phyloP scores from a whole-genome alignment of 495 filamentous ascomycete species.

The Trichoderma gamsii region DNA sequence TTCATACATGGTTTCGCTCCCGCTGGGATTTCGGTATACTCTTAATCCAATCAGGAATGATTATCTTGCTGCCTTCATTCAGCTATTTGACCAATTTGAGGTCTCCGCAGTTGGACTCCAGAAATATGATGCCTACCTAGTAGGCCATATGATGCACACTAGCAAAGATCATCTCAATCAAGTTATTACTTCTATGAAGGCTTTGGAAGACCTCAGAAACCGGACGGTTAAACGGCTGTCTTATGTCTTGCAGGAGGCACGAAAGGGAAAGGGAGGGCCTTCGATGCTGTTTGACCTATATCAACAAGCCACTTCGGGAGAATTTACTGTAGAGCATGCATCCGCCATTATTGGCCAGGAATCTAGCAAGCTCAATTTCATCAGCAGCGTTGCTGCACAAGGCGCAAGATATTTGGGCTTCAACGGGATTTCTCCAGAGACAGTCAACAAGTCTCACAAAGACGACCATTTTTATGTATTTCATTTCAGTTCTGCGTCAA shows the following conservation, averaged over 20 bases:
- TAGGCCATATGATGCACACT: constrained; percentile 16
- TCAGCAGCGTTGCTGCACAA: constrained; percentile 18
- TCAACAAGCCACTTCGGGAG: background rate
- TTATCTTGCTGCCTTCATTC: constrained; percentile 19
- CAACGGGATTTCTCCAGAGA: constrained; percentile 18
- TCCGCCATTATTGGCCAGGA: constrained; percentile 7
- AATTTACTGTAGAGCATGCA: constrained; percentile 13
- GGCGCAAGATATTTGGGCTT: constrained; percentile 26
- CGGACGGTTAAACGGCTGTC: background rate
- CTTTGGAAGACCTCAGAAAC: background rate
- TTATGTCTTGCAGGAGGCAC: constrained; percentile 10
- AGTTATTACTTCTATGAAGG: constrained; percentile 14
- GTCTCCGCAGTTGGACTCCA: constrained; percentile 18
- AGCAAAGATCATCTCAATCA: constrained; percentile 16
- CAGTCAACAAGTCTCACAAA: constrained; percentile 12
- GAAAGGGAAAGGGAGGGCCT: constrained; percentile 2
- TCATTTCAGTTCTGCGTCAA: constrained; percentile 18
- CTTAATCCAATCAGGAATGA: constrained; percentile 4
- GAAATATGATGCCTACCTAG: constrained; percentile 28
- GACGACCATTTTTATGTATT: constrained; percentile 21
- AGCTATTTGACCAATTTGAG: constrained; percentile 22
- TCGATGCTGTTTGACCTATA: constrained; percentile 17
- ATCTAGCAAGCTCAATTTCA: constrained; percentile 22
- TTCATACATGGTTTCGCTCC: constrained; percentile 3
- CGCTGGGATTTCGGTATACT: background rate